Evolutionary conservation across 2,329 filamentous ascomycete genomes (phyloP), one percentile per base, ranked within the genome.

Genomic region (Fusarium solani-melongenae): DNA sequence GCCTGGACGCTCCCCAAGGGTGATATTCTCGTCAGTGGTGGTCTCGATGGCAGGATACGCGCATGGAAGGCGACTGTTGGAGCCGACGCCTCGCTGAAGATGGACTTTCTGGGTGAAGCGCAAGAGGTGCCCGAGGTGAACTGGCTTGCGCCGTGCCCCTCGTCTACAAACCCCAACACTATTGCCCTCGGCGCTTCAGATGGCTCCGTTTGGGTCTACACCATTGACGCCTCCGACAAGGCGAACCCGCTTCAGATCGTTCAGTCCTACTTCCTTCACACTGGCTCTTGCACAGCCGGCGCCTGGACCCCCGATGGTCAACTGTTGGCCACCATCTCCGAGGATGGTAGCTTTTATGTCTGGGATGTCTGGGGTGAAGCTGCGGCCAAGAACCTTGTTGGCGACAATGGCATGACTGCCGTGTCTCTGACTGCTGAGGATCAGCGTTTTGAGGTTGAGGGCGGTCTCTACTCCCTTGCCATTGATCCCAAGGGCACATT

Each of bases 61-160:
- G 91, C 91, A 15, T 95, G 92, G 88, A 87, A 89, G 74, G 81
- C 88, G 2, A 81, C 83, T 14, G 76, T 88, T 80, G 79, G 85
- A 78, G 74, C 84, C 74, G 74, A 85, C 39, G 84, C 86, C 24
- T 86, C 87, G 69, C 81, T 86, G 55, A 84, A 86, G 60, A 82
- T 90, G 78, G 86, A 88, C 51, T 93, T 93, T 78, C 83, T 97
- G 10, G 93, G 89, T 64, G 93, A 96, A 79, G 90, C 91, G 4
- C 93, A 95, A 79, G 96, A 99, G 82, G 96, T 98, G 11, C 93
- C 97, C 77, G 96, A 98, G 83, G 92, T 99, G 79, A 97, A 96
- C 86, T 99, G 96, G 95, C 83, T 98, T 36, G 84, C 87, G 1
- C 84, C 94, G 0, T 97, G 94, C 80, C 95, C 95, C 1, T 87